These are phyloP conservation scores for Penicillium desertorum DNA, from an alignment of 495 filamentous ascomycete genomes.

Conservation along the genomic window DNA sequence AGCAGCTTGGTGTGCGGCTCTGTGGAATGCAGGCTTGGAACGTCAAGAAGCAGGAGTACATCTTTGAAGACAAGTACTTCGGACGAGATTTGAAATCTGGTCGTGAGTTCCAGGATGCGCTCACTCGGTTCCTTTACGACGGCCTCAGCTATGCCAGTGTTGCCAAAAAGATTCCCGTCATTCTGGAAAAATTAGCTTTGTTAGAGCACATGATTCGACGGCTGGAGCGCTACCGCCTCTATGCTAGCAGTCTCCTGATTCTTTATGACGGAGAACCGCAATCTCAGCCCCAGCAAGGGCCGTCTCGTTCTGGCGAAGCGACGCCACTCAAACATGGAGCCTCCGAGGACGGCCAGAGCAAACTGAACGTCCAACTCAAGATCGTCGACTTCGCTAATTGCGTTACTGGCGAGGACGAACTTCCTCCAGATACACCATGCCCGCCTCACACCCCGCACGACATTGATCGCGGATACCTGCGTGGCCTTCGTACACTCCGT, in stretches of 20 bases:
- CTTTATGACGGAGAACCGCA: slow-evolving; percentile 81
- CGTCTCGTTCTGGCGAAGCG: slow-evolving; percentile 14
- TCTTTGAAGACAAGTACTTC: slow-evolving; percentile 97
- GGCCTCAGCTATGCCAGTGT: slow-evolving; percentile 79
- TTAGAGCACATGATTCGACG: slow-evolving; percentile 79
- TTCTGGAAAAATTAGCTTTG: slow-evolving; percentile 76
- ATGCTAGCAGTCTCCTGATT: slow-evolving; percentile 90
- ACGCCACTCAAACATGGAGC: slow-evolving; percentile 26
- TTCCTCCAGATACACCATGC: slow-evolving; percentile 63
- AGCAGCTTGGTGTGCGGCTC: slow-evolving; percentile 84
- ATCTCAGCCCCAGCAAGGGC: slow-evolving; percentile 16
- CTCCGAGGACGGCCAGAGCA: slow-evolving; percentile 49
- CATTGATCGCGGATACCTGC: slow-evolving; percentile 85
- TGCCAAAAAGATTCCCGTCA: slow-evolving; percentile 78
- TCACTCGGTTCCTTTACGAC: slow-evolving; percentile 88
- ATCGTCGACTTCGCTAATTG: slow-evolving; percentile 99
- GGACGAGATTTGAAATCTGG: slow-evolving; percentile 87
- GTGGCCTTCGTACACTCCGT: slow-evolving; percentile 74
- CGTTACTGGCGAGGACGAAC: slow-evolving; percentile 77
- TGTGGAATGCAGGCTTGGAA: slow-evolving; percentile 98
- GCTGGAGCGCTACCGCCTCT: slow-evolving; percentile 86
- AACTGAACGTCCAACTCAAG: slow-evolving; percentile 72
- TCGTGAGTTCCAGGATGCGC: slow-evolving; percentile 82
- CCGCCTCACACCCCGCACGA: slow-evolving; percentile 78
- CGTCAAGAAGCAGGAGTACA: slow-evolving; percentile 72